These are phyloP conservation scores for Paramecium sexaurelia DNA, from an alignment of 73 alveolate genomes.

Conservation along the genomic window DNA sequence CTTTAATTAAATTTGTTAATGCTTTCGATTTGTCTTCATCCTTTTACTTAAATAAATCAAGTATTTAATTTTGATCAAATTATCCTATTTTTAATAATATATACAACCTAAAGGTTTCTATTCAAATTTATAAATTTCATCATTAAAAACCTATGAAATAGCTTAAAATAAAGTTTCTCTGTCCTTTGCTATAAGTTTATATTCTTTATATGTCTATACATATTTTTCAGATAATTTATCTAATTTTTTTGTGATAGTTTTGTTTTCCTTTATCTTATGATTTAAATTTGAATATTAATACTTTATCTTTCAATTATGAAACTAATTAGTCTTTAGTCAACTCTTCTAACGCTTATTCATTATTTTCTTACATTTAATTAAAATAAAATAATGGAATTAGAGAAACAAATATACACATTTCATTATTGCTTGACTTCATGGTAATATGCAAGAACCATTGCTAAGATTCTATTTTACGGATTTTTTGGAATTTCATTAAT, in stretches of 20 bases:
- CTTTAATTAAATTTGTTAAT: constrained; percentile 52
- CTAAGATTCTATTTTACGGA: background rate
- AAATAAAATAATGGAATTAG: constrained; percentile 26
- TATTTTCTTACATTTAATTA: constrained; percentile 14
- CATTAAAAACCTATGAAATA: constrained; percentile 15
- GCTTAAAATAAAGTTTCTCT: constrained; percentile 48
- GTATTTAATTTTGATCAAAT: constrained; percentile 39
- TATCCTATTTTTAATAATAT: background rate
- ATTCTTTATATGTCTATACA: constrained; percentile 44
- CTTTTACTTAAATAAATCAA: constrained; percentile 19
- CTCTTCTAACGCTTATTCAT: constrained; percentile 6
- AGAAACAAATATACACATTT: constrained; percentile 19
- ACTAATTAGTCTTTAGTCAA: background rate
- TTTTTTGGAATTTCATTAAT: background rate
- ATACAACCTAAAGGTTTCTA: constrained; percentile 5
- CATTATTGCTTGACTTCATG: background rate
- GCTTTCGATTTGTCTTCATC: constrained; percentile 39
- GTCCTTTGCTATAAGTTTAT: constrained; percentile 29
- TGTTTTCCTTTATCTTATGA: constrained; percentile 35
- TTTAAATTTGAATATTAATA: background rate
- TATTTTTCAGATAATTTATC: constrained; percentile 55
- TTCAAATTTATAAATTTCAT: background rate
- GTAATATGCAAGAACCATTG: background rate
- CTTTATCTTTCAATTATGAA: background rate
- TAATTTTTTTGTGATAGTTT: constrained; percentile 33